phyloP scores from a whole-genome alignment of 306 rosid genomes.

The Dalbergia oliveri region DNA sequence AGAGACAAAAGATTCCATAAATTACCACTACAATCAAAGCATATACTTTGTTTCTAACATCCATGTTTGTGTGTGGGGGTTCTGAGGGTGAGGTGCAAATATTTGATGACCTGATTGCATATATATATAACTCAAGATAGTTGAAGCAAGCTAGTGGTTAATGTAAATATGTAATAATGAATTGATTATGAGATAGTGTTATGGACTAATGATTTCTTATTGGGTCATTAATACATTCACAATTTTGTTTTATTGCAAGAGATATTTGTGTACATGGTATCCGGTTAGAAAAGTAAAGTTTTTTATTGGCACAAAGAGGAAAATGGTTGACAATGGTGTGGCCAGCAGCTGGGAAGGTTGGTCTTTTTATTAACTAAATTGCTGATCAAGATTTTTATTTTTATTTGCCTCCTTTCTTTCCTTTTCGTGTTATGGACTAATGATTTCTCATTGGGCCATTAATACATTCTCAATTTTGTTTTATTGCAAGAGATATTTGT shows the following conservation, averaged over 20 bases:
- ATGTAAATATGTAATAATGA: background rate
- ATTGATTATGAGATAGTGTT: background rate
- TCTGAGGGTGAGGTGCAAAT: too few relatives aligned
- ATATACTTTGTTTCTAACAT: background rate
- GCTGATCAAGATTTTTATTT: background rate
- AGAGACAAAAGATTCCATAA: background rate
- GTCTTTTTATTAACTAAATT: background rate
- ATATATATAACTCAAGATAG: background rate
- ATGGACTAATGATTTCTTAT: too few relatives aligned
- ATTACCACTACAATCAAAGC: constrained; percentile 10
- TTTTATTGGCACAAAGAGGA: constrained; percentile 20
- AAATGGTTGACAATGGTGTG: background rate
- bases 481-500: background rate
- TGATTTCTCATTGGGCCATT: too few relatives aligned
- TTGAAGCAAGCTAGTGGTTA: background rate
- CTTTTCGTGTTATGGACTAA: too few relatives aligned
- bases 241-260: background rate
- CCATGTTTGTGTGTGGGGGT: background rate
- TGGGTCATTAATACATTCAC: too few relatives aligned
- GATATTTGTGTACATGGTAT: background rate
- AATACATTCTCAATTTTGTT: background rate
- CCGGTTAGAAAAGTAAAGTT: background rate
- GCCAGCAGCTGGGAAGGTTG: background rate
- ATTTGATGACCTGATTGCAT: background rate
- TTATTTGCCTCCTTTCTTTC: too few relatives aligned